Base-by-base conservation (phyloP, 495 filamentous ascomycete genomes). In the Extremus antarcticus region DNA sequence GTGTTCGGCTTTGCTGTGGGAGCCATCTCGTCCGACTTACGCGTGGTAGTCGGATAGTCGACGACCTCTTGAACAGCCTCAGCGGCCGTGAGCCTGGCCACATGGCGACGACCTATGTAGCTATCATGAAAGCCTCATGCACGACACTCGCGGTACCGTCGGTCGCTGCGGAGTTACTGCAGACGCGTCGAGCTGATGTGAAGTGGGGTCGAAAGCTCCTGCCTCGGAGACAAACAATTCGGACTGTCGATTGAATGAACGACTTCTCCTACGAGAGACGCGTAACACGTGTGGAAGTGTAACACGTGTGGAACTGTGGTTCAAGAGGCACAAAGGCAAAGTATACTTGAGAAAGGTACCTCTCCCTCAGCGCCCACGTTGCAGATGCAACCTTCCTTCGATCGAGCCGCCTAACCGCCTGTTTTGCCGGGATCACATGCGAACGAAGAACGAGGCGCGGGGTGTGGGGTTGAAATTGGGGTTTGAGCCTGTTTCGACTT, bases 41-140 rank as follows among this genome's bases (percentile, higher is more conserved):
- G 17, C 48, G 32, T 15, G 55, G 19, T 9, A 47, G 22, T 35
- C 16, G 24, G 9, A 13, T 4, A 10, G 40, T 21, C 11, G 24
- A 40, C 17, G 32, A 25, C 29, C 56, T 50, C 20, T 25, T 13
- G 20, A 58, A 55, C 51, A 62, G 55, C 59, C 59, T 62, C 23
- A 53, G 35, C 17, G 55, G 59, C 59, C 47, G 55, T 47, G 59
- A 52, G 19, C 45, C 25, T 13, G 52, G 59, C 59, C 59, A 62
- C 59, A 62, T 62, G 41, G 58, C 50, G 58, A 53, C 53, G 39
- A 10, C 7, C 29, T 35, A 35, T 35, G 29, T 35, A 35, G 29
- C 7, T 35, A 35, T 35, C 29, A 35, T 35, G 7, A 35, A 35
- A 35, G 4, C n/a, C n/a, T n/a, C n/a, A n/a, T n/a, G n/a, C n/a